A percentile compares a stretch with the other conserved stretches of the same genome.
These are phyloP conservation scores for Fraxinus americana DNA, from an alignment of 257 asterid species.

Conservation along the genomic window DNA sequence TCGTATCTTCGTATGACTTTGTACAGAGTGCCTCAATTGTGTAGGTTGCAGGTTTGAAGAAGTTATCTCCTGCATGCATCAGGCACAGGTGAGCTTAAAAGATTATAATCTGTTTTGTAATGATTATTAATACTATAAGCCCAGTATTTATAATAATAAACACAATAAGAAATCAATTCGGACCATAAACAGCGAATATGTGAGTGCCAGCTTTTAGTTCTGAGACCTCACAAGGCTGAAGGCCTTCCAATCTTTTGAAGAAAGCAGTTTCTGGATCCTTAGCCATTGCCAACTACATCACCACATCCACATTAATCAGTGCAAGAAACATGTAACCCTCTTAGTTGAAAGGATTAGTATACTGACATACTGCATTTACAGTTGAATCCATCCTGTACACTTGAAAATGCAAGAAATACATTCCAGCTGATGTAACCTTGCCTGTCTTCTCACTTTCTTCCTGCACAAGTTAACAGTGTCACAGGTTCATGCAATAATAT, in stretches of 20 bases:
- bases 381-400: conserved; percentile 99
- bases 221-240: conserved; percentile 99
- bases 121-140: conserved; percentile 13
- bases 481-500: conserved; percentile 22
- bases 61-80: conserved; percentile 85
- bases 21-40: conserved; percentile 93
- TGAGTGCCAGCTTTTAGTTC: conserved; percentile 97
- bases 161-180: conserved; percentile 38
- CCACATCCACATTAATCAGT: conserved; percentile 16
- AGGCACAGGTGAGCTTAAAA: conserved; percentile 14
- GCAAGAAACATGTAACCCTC: conserved; percentile 17
- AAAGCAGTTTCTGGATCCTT: conserved; percentile 99
- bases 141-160: conserved; percentile 22
- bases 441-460: conserved; percentile 97
- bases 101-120: background rate
- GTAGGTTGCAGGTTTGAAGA: conserved; percentile 91
- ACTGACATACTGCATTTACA: conserved; percentile 81
- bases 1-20: conserved; percentile 86
- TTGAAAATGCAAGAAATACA: conserved; percentile 99
- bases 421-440: conserved; percentile 92
- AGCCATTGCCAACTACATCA: conserved; percentile 60
- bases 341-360: conserved; percentile 10
- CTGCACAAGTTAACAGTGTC: conserved; percentile 41
- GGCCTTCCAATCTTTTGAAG: conserved; percentile 96
- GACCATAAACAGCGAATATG: conserved; percentile 99